Evolutionary conservation across 371 early-diverging fungal species (phyloP), one percentile per base, ranked within the genome.

Genomic region (Mucor indicus): DNA sequence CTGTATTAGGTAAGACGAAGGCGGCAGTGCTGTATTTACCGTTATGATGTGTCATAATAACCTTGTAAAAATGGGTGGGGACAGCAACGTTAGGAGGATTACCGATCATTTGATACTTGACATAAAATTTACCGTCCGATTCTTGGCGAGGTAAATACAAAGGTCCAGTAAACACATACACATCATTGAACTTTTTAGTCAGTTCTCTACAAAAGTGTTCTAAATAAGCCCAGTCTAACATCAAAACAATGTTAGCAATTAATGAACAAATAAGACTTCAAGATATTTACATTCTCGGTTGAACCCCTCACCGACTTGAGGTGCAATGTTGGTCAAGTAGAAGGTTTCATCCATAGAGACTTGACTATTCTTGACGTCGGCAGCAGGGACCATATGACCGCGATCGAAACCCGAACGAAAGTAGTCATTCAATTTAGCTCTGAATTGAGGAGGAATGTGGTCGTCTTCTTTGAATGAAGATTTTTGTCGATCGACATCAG

Each of bases 11-110:
- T 38, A 96, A 48, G 2, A 95, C 87, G 62, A 96, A 96, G 0
- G 87, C 89, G 13, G 80, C 92, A 0, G 82, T 53, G 6, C 78
- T 65, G 59, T 77, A 79, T 15, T 61, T 35, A 17, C 76, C 81
- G 16, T 33, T 9, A 11, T 64, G 49, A 29, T 79, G 69, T 20
- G 73, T 73, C 67, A 91, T 46, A 37, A 92, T 81, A 31, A 89
- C 85, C 72, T 96, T 96, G 75, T 81, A 96, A 59, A 94, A 93
- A 52, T 94, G 95, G 4, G 95, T 95, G 3, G 96, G 95, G 1
- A 96, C 96, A 9, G 91, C 92, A 15, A 90, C 83, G 44, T 91
- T 91, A 45, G 92, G 91, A 19, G 91, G 86, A 40, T 83, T 78
- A 2, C 95, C 95, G 41, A 96, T 89, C 40, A 95, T 85, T 68